These are phyloP conservation scores for Trichoderma pleuroti DNA, from an alignment of 2,329 filamentous ascomycete genomes.

Conservation along the genomic window DNA sequence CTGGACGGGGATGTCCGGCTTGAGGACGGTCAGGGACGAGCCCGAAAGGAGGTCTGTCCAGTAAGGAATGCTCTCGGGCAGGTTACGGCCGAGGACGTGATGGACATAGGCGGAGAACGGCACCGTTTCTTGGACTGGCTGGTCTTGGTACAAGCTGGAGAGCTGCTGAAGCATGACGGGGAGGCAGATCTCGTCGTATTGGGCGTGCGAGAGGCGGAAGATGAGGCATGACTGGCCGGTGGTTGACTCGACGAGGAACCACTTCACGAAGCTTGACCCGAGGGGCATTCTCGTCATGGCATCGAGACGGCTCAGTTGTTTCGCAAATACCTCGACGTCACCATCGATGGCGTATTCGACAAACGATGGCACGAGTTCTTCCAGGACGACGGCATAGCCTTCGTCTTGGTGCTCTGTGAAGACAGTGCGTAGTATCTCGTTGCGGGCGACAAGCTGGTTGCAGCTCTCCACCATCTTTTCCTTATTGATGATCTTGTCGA, in stretches of 20 bases:
- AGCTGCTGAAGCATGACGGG: conserved; percentile 60
- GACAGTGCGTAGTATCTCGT: conserved; percentile 64
- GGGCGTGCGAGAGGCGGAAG: conserved; percentile 64
- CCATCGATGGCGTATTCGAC: conserved; percentile 50
- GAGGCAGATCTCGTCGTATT: conserved; percentile 67
- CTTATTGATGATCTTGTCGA: conserved; percentile 49
- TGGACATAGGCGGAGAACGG: conserved; percentile 48
- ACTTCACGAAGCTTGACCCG: conserved; percentile 59
- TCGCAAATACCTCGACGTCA: conserved; percentile 48
- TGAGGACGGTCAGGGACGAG: conserved; percentile 47
- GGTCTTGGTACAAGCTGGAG: conserved; percentile 43
- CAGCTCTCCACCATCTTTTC: conserved; percentile 48
- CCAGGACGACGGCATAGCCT: conserved; percentile 56
- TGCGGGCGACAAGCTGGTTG: conserved; percentile 53
- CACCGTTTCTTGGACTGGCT: conserved; percentile 30
- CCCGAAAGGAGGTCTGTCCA: conserved; percentile 58
- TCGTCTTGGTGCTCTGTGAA: conserved; percentile 52
- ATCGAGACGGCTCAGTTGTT: conserved; percentile 53
- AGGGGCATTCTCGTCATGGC: conserved; percentile 53
- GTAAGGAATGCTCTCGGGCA: conserved; percentile 54
- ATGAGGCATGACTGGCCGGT: conserved; percentile 42
- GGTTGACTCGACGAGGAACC: conserved; percentile 44
- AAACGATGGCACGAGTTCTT: conserved; percentile 49
- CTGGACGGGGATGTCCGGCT: conserved; percentile 37
- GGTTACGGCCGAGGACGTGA: conserved; percentile 38